Base-by-base conservation (phyloP, 257 asterid genomes). In the Rehmannia glutinosa region DNA sequence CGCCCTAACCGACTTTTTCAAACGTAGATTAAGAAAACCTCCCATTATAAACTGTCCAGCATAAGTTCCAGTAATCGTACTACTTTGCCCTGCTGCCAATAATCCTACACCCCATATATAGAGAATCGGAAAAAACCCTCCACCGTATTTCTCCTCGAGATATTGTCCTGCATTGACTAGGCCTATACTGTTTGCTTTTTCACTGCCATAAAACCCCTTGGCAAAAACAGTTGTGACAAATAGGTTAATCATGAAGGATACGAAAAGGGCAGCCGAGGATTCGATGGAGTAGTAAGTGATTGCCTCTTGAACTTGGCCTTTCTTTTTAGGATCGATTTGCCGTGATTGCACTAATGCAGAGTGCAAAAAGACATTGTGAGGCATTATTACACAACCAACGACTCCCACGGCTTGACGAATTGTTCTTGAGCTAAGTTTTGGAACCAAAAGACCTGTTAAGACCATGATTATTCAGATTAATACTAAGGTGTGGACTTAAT, bases 21-120 rank as follows among this genome's bases (percentile, higher is more conserved):
- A 64, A 30, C 91, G 89, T 47, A 94, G 92, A 73, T 94, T 85
- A 17, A 94, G 90, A 81, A 94, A 94, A 58, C 99, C 99, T 19
- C 99, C 99, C 98, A 94, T 94, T 65, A 94, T 89, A 78, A 94
- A 94, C 75, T 94, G 99, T 27, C 99, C 99, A 33, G 98, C 99
- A 71, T 94, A 91, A 4, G 99, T 94, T 15, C 99, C 99, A 0
- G 98, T 94, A 49, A 94, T 88, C 4, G 99, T 94, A 73, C 99
- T 94, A 67, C 99, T 94, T 68, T 88, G 95, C 36, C 99, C 99
- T 5, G 99, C 99, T 28, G 99, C 99, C 80, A 94, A 81, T 74
- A 94, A 83, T 17, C 99, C 99, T 8, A 94, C 70, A 28, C 98
- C 99, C 99, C 99, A 94, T 71, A 94, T 84, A 75, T 94, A 94